Percentiles rank a stretch among this genome's conserved stretches.
Evolutionary conservation across 257 asterid species (phyloP).

Genomic region (Capsicum baccatum): DNA sequence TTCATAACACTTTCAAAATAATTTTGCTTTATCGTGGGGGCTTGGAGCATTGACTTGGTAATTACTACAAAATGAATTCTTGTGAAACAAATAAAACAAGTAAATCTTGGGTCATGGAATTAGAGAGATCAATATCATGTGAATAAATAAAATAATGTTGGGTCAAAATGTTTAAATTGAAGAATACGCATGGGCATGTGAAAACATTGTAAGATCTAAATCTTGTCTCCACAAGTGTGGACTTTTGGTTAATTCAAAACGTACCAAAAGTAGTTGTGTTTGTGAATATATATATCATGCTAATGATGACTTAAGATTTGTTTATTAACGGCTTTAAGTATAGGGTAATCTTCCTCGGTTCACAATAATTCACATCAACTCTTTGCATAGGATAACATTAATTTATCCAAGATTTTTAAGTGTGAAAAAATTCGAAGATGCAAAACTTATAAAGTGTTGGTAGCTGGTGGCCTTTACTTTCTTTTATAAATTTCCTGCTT

Average conservation of each 20-base stretch:
- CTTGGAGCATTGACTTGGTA: background rate
- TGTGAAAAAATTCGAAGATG: background rate
- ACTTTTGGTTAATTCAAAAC: slow-evolving; percentile 30
- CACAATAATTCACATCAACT: background rate
- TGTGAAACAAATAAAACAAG: slow-evolving; percentile 13
- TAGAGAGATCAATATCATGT: background rate
- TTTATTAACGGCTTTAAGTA: slow-evolving; percentile 26
- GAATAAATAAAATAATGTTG: background rate
- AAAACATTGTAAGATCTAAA: slow-evolving; percentile 47
- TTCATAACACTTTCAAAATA: background rate
- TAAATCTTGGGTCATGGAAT: slow-evolving; percentile 16
- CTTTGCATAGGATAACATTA: slow-evolving; percentile 5
- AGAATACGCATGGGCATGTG: slow-evolving; percentile 48
- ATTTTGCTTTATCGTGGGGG: background rate
- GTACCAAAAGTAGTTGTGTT: slow-evolving; percentile 27
- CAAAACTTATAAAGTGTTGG: background rate
- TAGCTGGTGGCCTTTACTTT: slow-evolving; percentile 8
- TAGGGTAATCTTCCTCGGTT: slow-evolving; percentile 29
- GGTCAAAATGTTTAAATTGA: slow-evolving; percentile 5
- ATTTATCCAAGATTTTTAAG: background rate
- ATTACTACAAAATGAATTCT: background rate
- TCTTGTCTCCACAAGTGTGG: slow-evolving; percentile 38
- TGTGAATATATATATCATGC: slow-evolving; percentile 7
- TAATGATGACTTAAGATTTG: slow-evolving; percentile 7
- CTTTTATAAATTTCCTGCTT: background rate